phyloP scores from a whole-genome alignment of 768 basidiomycete species.

The Leccinum subtestaceum region DNA sequence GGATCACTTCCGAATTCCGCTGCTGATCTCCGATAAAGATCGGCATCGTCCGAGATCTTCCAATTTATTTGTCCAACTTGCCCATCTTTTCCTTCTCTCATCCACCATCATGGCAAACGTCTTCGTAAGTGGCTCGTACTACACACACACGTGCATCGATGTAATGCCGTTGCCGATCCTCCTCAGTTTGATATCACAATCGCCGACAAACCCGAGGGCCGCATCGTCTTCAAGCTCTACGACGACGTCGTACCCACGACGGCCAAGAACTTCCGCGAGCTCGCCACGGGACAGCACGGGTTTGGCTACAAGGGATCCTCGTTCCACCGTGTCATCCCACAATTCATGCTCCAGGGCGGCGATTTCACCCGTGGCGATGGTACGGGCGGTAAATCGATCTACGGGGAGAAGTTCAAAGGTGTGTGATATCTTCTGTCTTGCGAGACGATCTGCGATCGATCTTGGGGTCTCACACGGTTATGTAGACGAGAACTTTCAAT shows the following conservation, averaged over 20 bases:
- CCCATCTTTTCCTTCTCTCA: not conserved
- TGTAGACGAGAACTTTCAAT: constrained; percentile 79
- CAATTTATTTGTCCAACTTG: not conserved
- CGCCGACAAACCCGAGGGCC: constrained; percentile 39
- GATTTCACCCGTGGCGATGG: constrained; percentile 74
- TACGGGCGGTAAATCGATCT: constrained; percentile 80
- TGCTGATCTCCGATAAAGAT: not conserved
- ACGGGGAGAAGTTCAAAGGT: constrained; percentile 68
- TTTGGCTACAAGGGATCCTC: constrained; percentile 64
- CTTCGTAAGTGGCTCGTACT: not conserved
- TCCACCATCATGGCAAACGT: constrained; percentile 13
- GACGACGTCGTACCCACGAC: constrained; percentile 77
- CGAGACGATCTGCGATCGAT: not conserved
- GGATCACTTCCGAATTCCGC: constrained; percentile 1
- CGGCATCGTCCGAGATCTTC: constrained; percentile 12
- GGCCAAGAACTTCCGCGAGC: constrained; percentile 83
- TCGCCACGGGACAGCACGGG: constrained; percentile 72
- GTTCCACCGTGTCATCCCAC: constrained; percentile 84
- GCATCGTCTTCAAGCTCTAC: constrained; percentile 82
- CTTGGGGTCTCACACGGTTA: constrained; percentile 16
- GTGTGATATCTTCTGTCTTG: not conserved
- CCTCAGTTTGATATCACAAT: constrained; percentile 68
- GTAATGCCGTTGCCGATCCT: not conserved
- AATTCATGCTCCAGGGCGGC: constrained; percentile 90
- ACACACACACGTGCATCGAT: not conserved